Conservation (phyloP, 163 green algal species). For the Chlamydomonas reinhardtii region DNA sequence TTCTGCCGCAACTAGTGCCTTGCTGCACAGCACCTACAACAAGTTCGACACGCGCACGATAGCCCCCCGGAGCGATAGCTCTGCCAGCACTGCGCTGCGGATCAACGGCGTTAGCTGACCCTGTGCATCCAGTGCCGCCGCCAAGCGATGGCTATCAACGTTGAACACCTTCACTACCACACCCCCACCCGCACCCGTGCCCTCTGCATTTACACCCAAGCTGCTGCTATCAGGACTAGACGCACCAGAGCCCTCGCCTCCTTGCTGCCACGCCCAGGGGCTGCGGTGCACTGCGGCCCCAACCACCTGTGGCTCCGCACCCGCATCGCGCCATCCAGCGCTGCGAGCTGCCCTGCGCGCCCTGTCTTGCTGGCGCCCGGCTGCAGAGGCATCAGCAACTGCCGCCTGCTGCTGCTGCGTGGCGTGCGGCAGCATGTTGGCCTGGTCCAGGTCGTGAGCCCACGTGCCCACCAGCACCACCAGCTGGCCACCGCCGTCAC, state of each 20-base stretch:
- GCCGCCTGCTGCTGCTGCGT: no score
- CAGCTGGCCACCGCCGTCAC: conserved; percentile 73
- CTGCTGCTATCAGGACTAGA: no score
- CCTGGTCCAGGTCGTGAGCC: conserved; percentile 90
- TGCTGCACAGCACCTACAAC: conserved; percentile 19
- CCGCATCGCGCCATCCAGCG: background rate
- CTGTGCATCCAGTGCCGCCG: conserved; percentile 67
- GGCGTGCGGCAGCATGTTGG: conserved; percentile 36
- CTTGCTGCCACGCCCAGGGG: conserved; percentile 29
- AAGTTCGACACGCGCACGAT: conserved; percentile 64
- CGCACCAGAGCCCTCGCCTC: background rate
- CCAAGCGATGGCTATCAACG: conserved; percentile 81
- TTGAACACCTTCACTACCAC: conserved; percentile 60
- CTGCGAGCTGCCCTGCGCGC: background rate
- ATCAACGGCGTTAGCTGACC: conserved; percentile 71
- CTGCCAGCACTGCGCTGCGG: conserved; percentile 58
- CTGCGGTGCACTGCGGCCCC: background rate
- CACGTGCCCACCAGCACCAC: conserved; percentile 87
- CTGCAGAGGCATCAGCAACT: no score
- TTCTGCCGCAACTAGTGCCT: no score
- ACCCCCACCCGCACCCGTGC: background rate
- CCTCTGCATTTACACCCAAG: no score
- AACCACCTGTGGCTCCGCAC: background rate
- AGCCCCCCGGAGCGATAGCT: conserved; percentile 58
- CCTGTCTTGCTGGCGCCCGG: no score